A percentile compares a stretch with the other conserved stretches of the same genome.
Evolutionary conservation across 257 asterid genomes (phyloP).

Genomic region (Plantago major): DNA sequence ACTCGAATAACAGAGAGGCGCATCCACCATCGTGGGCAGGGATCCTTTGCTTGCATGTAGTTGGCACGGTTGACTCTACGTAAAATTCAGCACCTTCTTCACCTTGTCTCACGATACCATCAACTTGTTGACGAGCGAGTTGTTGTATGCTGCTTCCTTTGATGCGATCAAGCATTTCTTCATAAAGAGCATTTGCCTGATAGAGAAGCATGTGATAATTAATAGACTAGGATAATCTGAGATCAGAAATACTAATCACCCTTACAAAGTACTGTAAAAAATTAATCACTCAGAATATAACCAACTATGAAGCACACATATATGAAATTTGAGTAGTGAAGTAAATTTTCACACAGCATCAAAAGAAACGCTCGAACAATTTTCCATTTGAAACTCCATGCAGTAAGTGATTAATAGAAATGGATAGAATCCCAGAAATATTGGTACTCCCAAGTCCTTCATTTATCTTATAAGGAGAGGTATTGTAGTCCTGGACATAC

Average conservation of each 20-base stretch:
- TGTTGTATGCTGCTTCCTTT: conserved; percentile 56
- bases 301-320: background rate
- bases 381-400: background rate
- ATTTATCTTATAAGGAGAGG: too few relatives aligned
- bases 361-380: background rate
- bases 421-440: too few relatives aligned
- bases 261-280: background rate
- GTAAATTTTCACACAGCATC: background rate
- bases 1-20: conserved; percentile 58
- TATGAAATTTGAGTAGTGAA: background rate
- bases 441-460: too few relatives aligned
- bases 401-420: background rate
- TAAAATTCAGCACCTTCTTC: conserved; percentile 91
- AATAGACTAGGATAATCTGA: conserved; percentile 2
- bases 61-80: conserved; percentile 69
- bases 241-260: background rate
- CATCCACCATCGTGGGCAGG: conserved; percentile 95
- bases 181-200: conserved; percentile 79
- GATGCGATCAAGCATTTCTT: conserved; percentile 52
- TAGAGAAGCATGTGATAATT: conserved; percentile 12
- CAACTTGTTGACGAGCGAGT: conserved; percentile 88
- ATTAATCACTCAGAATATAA: background rate
- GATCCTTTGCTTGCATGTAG: conserved; percentile 71
- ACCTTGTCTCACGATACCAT: conserved; percentile 80
- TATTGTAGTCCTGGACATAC: too few relatives aligned